Percentiles rank a stretch among this genome's conserved stretches.
Evolutionary conservation across 345 rosid species (phyloP).

Genomic region (Turritis glabra): DNA sequence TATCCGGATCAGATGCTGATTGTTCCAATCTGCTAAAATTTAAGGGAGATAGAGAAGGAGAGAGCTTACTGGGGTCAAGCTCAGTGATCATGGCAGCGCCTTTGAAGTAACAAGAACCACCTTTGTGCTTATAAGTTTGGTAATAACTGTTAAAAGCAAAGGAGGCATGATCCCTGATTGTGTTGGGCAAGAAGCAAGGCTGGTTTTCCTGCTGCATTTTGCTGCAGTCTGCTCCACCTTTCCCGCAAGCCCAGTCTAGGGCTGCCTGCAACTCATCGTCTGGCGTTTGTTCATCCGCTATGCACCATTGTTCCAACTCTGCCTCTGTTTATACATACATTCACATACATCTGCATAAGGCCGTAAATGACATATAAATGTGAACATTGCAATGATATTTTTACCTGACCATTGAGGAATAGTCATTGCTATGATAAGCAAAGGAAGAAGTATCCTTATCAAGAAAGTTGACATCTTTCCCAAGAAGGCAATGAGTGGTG

Average conservation of each 20-base stretch:
- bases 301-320: constrained; percentile 72
- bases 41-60: neutral
- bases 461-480: constrained; percentile 42
- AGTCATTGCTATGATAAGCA: constrained; percentile 40
- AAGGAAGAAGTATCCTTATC: constrained; percentile 47
- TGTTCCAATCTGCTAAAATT: constrained; percentile 1
- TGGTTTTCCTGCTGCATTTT: constrained; percentile 47
- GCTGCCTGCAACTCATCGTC: constrained; percentile 64
- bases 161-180: constrained; percentile 68
- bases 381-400: neutral
- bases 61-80: constrained; percentile 71
- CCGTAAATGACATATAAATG: neutral
- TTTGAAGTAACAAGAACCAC: constrained; percentile 79
- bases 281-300: constrained; percentile 75
- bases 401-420: constrained; percentile 49
- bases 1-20: neutral
- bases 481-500: constrained; percentile 26
- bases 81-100: constrained; percentile 77
- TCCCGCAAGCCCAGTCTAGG: constrained; percentile 71
- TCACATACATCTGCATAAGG: neutral
- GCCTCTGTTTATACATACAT: constrained; percentile 42
- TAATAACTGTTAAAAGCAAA: constrained; percentile 79
- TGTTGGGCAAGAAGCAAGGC: constrained; percentile 72
- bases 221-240: constrained; percentile 66
- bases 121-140: constrained; percentile 58